These are phyloP conservation scores for Penicillium bovifimosum DNA, from an alignment of 495 filamentous ascomycete species.

Conservation along the genomic window DNA sequence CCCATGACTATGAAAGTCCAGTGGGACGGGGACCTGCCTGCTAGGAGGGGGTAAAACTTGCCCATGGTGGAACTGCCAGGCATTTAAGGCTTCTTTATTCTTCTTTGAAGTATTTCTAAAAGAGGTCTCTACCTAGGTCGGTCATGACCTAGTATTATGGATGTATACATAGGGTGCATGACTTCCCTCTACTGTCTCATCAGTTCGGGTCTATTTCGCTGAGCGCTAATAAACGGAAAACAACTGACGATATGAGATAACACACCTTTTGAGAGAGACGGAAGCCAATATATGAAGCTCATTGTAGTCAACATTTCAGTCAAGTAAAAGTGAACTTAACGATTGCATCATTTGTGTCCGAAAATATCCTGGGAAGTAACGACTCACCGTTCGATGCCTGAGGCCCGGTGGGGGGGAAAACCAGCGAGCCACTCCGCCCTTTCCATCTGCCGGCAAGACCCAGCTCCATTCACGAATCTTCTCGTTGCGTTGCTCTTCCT, in stretches of 20 bases:
- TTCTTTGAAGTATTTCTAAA: too few species aligned
- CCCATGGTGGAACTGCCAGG: background rate
- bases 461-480: slow-evolving; percentile 33
- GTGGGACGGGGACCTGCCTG: slow-evolving; percentile 42
- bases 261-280: background rate
- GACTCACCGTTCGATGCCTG: slow-evolving; percentile 12
- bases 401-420: slow-evolving; percentile 27
- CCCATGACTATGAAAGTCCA: slow-evolving; percentile 57
- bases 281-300: too few species aligned
- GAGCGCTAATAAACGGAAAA: too few species aligned
- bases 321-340: background rate
- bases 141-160: too few species aligned
- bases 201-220: too few species aligned
- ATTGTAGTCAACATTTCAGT: background rate
- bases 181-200: background rate
- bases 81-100: background rate
- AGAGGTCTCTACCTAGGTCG: too few species aligned
- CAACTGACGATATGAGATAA: too few species aligned
- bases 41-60: background rate
- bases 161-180: background rate
- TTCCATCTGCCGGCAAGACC: slow-evolving; percentile 18
- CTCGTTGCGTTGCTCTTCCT: slow-evolving; percentile 14
- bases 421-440: slow-evolving; percentile 26
- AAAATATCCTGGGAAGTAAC: background rate
- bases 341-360: background rate